Evolutionary conservation across 106 monocot genomes (phyloP), one percentile per base, ranked within the genome.

Genomic region (Apostasia ramifera): DNA sequence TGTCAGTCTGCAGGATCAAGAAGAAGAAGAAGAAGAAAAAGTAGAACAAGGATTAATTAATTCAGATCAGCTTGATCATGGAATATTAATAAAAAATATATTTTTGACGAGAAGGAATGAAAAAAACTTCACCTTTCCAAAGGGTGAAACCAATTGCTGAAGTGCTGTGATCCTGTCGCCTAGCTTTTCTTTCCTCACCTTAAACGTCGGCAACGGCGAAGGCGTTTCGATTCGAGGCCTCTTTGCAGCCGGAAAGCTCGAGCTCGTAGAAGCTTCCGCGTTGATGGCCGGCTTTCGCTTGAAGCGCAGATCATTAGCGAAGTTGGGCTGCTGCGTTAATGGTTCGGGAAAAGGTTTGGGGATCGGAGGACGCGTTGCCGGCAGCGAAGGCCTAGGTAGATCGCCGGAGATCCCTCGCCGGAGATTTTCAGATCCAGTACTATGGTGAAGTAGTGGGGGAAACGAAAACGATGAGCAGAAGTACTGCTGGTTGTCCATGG

Each of bases 211-310:
- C 7, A 74, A 66, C 66, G 74, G 74, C 44, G 74, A 74, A 26
- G 66, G 74, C n/a, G 57, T 53, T 15, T 57, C 66, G 7, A 66
- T 44, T 44, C 74, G 12, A 57, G 63, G n/a, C 74, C 66, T 92
- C 68, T 97, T 97, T 37, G 80, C 77, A 63, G 86, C 51, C 10
- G 85, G 71, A 47, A 81, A 84, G 10, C 69, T 70, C 46, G 73
- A 50, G 51, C 70, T 71, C 10, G 3, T 41, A 8, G 8, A 4
- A 9, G 14, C 59, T 42, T 59, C 41, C 0, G 59, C 11, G 7
- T 8, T 41, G 37, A 41, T 8, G 1, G 10, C 26, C 0, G 26
- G 26, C 26, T 26, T 26, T 26, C 26, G 26, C 26, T 26, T 26
- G 26, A 26, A 26, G 26, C 26, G 26, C 26, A 26, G 26, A 26